Evolutionary conservation across 108 stramenopile species (phyloP).

Genomic region (Bacterosira constricta): DNA sequence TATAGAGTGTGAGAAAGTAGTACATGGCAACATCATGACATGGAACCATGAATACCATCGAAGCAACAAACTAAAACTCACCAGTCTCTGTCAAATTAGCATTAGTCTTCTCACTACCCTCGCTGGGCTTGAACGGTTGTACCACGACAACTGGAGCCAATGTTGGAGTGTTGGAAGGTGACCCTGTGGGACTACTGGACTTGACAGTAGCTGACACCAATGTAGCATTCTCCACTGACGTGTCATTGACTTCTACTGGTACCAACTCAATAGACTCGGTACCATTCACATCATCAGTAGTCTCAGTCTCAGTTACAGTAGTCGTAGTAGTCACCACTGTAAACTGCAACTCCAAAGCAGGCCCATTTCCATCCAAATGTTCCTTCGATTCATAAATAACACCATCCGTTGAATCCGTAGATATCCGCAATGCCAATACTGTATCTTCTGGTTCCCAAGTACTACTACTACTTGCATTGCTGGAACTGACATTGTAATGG

Average conservation of each 20-base stretch:
- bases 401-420: conserved; percentile 33
- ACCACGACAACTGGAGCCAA: too few species aligned
- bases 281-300: background rate
- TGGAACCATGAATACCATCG: too few species aligned
- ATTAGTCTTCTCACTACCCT: too few species aligned
- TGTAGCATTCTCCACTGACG: background rate
- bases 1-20: background rate
- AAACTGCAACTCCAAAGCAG: conserved; percentile 33
- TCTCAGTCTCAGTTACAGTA: background rate
- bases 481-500: background rate
- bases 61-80: too few species aligned
- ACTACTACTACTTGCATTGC: background rate
- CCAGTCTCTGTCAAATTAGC: too few species aligned
- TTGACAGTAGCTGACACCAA: too few species aligned
- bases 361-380: conserved; percentile 3
- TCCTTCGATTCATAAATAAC: conserved; percentile 38
- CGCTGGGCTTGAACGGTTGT: too few species aligned
- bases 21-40: background rate
- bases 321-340: background rate
- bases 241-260: background rate
- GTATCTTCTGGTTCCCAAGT: too few species aligned
- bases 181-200: too few species aligned
- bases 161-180: too few species aligned
- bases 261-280: background rate
- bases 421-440: conserved; percentile 16